Base-by-base conservation (phyloP, 2,329 filamentous ascomycete species). In the Trichoderma harzianum region DNA sequence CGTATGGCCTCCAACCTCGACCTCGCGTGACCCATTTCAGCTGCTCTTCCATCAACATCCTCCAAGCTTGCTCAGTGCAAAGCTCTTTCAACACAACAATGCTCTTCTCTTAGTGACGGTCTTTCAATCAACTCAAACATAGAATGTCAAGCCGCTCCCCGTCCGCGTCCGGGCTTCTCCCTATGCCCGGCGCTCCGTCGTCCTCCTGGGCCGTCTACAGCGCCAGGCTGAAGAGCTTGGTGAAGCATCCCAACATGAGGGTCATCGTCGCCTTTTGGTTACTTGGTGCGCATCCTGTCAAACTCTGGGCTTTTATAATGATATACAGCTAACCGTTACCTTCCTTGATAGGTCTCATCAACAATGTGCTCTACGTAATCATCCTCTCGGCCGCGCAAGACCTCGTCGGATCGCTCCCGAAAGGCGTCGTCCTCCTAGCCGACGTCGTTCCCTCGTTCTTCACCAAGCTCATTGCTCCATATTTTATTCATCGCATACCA, bases 291-390 rank as follows among this genome's bases (percentile, higher is more conserved):
- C 72, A 69, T 12, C 2, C 18, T 1, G 21, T 43, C 5, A 0
- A 7, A 3, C 26, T 1, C 16, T 16, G 6, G 2, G 30, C 10
- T 36, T 24, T 16, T 7, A 11, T 16, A 21, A n/a, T 7, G n/a
- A 32, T 26, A 30, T 24, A 4, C 28, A 32, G 51, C 74, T 77
- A 63, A 77, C 53, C 8, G 7, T 32, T 21, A 12, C 1, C 30
- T 8, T 43, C 2, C 43, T 5, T 30, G 2, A 30, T 26, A 83
- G 82, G 82, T 70, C 79, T 83, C 21, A 96, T 98, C 80, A 98
- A 99, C 83, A 98, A 98, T 84, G 93, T 98, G 76, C 92, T 98
- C 83, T 98, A 98, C 82, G 95, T 98, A 70, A 93, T 98, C 80
- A 96, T 98, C 79, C 92, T 99, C 78, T 97, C 94, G 34, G 93